These are phyloP conservation scores for Stachybotrys echinatus DNA, from an alignment of 2,329 filamentous ascomycete genomes.

Conservation along the genomic window DNA sequence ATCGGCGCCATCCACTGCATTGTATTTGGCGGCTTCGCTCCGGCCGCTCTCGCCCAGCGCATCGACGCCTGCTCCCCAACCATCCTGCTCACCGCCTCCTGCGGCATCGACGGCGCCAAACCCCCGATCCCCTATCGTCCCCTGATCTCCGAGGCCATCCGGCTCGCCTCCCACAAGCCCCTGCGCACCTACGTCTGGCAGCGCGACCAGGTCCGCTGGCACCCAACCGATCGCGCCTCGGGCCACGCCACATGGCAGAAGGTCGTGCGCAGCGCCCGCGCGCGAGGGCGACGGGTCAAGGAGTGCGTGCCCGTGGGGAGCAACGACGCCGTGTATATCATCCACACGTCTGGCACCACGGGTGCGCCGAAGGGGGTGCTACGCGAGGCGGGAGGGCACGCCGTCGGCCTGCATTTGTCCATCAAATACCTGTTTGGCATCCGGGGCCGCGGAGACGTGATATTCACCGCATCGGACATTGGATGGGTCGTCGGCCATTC, in stretches of 20 bases:
- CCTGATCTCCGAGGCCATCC: constrained; percentile 69
- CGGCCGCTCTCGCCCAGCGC: constrained; percentile 75
- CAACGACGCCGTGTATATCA: constrained; percentile 80
- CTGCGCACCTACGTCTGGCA: constrained; percentile 76
- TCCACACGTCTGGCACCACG: constrained; percentile 82
- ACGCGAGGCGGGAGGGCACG: constrained; percentile 78
- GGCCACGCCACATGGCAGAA: constrained; percentile 78
- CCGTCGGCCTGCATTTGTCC: constrained; percentile 76
- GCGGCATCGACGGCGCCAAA: constrained; percentile 84
- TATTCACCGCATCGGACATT: constrained; percentile 73
- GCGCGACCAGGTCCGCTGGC: constrained; percentile 70
- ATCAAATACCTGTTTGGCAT: constrained; percentile 81
- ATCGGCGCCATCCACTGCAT: constrained; percentile 86
- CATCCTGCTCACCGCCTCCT: constrained; percentile 81
- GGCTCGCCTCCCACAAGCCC: constrained; percentile 65
- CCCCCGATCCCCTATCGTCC: constrained; percentile 72
- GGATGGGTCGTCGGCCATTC: constrained; percentile 70
- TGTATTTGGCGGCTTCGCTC: constrained; percentile 89
- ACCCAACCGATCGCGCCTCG: constrained; percentile 56
- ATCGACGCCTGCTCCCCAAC: constrained; percentile 77
- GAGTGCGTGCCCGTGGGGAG: constrained; percentile 76
- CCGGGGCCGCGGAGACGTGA: constrained; percentile 74
- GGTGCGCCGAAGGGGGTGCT: constrained; percentile 79
- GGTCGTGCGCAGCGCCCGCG: constrained; percentile 64
- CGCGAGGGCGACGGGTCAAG: constrained; percentile 50